Evolutionary conservation across 2,329 filamentous ascomycete species (phyloP), one percentile per base, ranked within the genome.

Genomic region (Xylariaceae sp.): DNA sequence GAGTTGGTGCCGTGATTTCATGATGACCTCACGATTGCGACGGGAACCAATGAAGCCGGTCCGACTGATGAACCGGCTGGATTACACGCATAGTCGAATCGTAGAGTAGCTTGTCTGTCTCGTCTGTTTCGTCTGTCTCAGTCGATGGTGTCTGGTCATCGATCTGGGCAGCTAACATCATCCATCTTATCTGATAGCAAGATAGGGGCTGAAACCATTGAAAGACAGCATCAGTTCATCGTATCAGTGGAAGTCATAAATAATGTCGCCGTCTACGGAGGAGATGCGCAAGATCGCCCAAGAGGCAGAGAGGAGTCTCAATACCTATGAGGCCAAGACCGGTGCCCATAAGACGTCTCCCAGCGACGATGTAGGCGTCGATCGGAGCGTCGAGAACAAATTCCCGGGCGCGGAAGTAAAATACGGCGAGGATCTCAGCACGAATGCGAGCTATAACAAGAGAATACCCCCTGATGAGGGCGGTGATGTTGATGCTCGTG

Each of bases 291-390:
- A 76, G 56, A 76, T 81, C 57, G 74, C 78, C 58, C 69, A 74
- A 39, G 68, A 78, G 65, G 77, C 79, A 50, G 77, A 81, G 72
- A 68, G 67, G 55, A 77, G 80, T 64, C 73, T 80, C 57, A 80
- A 80, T 73, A 76, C 72, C 10, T 77, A 79, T 66, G 73, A 78
- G 64, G 69, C 77, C 64, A 81, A 80, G 71, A 79, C 77, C 1
- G 78, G 79, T 56, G 69, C 69, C 7, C 73, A 73, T 52, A 76
- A 73, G 59, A 66, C 69, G 2, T 71, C 76, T 4, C 71, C 71
- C 3, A 70, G 69, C 15, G 76, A 78, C 18, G 73, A 78, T 6
- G 72, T 75, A 2, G 78, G 76, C 49, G 75, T 79, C 51, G 76
- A 78, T 56, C 68, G 73, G 1, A 67, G 71, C 9, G 73, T 72